These are phyloP conservation scores for Microbotryum intermedium DNA, from an alignment of 1,284 basidiomycete genomes.

Conservation along the genomic window DNA sequence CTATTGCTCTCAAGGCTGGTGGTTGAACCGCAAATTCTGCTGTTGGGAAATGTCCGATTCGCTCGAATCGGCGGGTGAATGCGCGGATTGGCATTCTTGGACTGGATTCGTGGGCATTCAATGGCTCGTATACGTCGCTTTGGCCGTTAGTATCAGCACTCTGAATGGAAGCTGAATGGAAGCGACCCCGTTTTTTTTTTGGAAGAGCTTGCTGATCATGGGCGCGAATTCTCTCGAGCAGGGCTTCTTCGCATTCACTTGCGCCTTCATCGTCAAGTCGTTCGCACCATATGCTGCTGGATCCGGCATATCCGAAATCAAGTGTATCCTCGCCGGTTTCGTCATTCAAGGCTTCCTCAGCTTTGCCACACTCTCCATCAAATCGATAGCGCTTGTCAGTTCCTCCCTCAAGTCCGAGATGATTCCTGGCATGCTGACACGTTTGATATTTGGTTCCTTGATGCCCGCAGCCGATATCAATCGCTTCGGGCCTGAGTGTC, in stretches of 20 bases:
- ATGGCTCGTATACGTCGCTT: conserved; percentile 79
- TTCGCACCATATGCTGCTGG: conserved; percentile 94
- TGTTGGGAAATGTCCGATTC: conserved; percentile 87
- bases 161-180: background rate
- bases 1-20: conserved; percentile 94
- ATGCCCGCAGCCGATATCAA: conserved; percentile 70
- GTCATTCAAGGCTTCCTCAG: conserved; percentile 92
- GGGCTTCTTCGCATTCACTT: conserved; percentile 69
- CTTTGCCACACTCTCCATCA: conserved; percentile 79
- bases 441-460: conserved; percentile 2
- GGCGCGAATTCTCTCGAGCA: conserved; percentile 36
- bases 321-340: conserved; percentile 95
- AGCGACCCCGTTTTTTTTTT: background rate
- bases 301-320: conserved; percentile 97
- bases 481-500: conserved; percentile 92
- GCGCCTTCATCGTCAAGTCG: conserved; percentile 76
- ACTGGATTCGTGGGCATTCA: conserved; percentile 57
- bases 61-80: conserved; percentile 51
- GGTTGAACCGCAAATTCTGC: conserved; percentile 96
- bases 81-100: conserved; percentile 91
- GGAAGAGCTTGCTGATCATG: conserved; percentile 8
- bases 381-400: conserved; percentile 78
- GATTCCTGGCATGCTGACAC: background rate
- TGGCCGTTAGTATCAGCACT: conserved; percentile 57
- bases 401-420: background rate